These are phyloP conservation scores for Boletus pseudopeckii DNA, from an alignment of 768 basidiomycete species.

Conservation along the genomic window DNA sequence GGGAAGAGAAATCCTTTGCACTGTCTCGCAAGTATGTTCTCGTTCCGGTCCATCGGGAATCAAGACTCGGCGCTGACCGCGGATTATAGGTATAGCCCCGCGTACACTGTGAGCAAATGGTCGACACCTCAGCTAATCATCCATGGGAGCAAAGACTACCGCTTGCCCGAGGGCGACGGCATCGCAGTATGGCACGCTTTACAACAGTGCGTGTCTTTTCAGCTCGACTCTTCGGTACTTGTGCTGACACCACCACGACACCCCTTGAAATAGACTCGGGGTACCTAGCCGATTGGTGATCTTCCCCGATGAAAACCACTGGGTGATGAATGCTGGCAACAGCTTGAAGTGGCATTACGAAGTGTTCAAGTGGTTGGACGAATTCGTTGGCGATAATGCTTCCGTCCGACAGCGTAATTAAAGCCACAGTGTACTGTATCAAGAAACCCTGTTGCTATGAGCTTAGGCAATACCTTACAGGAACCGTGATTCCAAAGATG, in stretches of 20 bases:
- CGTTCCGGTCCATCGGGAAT: background rate
- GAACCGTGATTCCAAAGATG: background rate
- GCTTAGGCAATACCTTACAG: background rate
- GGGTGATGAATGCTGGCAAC: slow-evolving; percentile 81
- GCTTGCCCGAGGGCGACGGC: slow-evolving; percentile 81
- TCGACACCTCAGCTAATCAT: slow-evolving; percentile 81
- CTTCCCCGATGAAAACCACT: slow-evolving; percentile 91
- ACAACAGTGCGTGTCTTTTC: slow-evolving; percentile 58
- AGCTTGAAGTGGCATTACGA: slow-evolving; percentile 95
- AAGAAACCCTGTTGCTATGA: background rate
- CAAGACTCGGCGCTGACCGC: background rate
- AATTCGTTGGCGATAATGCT: slow-evolving; percentile 47
- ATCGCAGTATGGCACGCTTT: slow-evolving; percentile 83
- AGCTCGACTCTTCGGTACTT: background rate
- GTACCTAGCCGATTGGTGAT: slow-evolving; percentile 75
- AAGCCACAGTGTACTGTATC: background rate
- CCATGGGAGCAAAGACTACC: slow-evolving; percentile 86
- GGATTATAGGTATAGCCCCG: slow-evolving; percentile 61
- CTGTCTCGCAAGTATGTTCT: slow-evolving; percentile 52
- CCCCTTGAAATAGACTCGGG: slow-evolving; percentile 45
- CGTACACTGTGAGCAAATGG: slow-evolving; percentile 81
- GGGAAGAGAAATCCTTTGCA: slow-evolving; percentile 56
- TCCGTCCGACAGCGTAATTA: slow-evolving; percentile 11
- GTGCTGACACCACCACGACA: background rate
- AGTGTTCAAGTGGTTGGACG: slow-evolving; percentile 86